Percentiles rank a stretch among this genome's conserved stretches.
phyloP scores from a whole-genome alignment of 306 rosid species.

The Fragaria vesca region DNA sequence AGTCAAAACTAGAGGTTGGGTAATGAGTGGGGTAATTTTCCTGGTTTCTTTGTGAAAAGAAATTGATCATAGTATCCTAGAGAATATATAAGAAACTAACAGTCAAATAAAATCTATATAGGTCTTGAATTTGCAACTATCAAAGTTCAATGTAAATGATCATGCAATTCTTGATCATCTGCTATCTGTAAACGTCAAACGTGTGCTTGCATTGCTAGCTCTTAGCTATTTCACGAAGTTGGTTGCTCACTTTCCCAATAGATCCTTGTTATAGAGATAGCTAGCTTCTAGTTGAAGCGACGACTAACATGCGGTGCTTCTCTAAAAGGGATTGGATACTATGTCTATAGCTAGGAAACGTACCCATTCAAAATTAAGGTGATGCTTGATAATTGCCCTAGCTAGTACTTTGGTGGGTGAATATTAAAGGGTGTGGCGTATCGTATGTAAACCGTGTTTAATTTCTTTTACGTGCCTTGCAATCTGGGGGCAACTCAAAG shows the following conservation, averaged over 20 bases:
- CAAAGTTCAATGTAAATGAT: not conserved
- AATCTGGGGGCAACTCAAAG: not conserved
- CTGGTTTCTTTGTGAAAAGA: not conserved
- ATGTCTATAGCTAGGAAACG: not conserved
- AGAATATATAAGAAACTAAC: not conserved
- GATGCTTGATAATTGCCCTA: not conserved
- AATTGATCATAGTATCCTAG: not conserved
- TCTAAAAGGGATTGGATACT: not conserved
- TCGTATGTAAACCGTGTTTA: constrained; percentile 9
- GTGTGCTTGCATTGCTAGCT: not conserved
- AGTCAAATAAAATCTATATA: not conserved
- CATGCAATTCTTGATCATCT: not conserved
- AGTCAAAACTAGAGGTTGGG: too few relatives aligned
- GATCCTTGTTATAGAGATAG: not conserved
- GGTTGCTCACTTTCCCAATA: not conserved
- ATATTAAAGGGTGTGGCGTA: constrained; percentile 8
- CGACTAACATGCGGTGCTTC: not conserved
- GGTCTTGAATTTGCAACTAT: not conserved
- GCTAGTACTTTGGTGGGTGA: not conserved
- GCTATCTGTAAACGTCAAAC: not conserved
- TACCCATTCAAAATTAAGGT: not conserved
- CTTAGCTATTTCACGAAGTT: not conserved
- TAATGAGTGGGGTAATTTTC: not conserved
- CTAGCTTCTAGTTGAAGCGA: not conserved
- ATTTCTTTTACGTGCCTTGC: constrained; percentile 1